Percentiles rank a stretch among this genome's conserved stretches.
Conservation (phyloP, 73 alveolate genomes). For the Paramecium pentaurelia region DNA sequence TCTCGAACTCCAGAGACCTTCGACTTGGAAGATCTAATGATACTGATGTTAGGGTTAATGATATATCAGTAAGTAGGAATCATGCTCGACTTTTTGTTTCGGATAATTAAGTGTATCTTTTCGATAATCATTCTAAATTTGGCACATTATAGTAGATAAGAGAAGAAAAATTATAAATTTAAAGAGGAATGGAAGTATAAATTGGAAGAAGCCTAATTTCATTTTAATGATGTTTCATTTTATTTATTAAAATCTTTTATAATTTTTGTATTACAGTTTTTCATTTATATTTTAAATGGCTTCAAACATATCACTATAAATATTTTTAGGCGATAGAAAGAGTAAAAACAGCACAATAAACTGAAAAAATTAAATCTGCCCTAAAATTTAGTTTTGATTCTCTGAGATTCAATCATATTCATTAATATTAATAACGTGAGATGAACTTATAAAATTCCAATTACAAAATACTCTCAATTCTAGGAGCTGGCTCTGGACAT, state of each 20-base stretch:
- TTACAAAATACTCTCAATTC: background rate
- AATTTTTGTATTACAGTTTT: background rate
- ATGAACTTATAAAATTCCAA: background rate
- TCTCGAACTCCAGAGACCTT: background rate
- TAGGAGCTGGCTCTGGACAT: background rate
- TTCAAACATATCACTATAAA: background rate
- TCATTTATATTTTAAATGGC: background rate
- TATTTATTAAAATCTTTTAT: background rate
- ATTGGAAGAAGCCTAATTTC: conserved; percentile 23
- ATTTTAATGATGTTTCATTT: background rate
- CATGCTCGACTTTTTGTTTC: conserved; percentile 31
- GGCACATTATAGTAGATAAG: conserved; percentile 42
- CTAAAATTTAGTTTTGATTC: background rate
- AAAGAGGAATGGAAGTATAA: background rate
- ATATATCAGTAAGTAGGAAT: conserved; percentile 48
- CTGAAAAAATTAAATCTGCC: background rate
- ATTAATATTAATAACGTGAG: background rate
- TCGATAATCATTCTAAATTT: conserved; percentile 55
- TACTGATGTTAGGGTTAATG: conserved; percentile 56
- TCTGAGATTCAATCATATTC: background rate
- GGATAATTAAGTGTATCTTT: background rate
- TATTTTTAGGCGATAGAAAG: background rate
- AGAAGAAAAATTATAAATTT: conserved; percentile 18
- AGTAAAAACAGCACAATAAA: background rate
- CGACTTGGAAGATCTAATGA: conserved; percentile 58